Evolutionary conservation across 108 stramenopile species (phyloP), one percentile per base, ranked within the genome.

Genomic region (Mediolabrus comicus): DNA sequence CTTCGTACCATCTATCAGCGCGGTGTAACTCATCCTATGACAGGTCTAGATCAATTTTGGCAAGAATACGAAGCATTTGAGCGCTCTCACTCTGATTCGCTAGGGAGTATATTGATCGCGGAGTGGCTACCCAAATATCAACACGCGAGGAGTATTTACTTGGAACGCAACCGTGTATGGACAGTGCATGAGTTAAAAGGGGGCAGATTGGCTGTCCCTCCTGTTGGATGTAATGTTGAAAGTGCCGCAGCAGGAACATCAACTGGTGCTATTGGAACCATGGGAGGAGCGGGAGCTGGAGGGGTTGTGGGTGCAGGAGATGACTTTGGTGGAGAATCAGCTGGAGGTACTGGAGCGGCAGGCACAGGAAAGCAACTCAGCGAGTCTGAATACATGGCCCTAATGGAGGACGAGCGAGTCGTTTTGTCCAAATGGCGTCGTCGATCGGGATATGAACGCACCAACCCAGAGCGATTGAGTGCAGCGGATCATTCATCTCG

Each of bases 61-160:
- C 84, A 89, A 66, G 93, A 94, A 61, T 94, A 94, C 69, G 93
- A 94, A 62, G 60, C 71, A 26, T 94, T 89, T 65, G 93, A 94
- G 72, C 67, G 84, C 24, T 54, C 72, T n/a, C 93, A 92, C 65
- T 84, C 77, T 39, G 93, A 94, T 59, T 69, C 78, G 1, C 59
- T 94, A 65, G 93, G 87, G n/a, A 73, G 65, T 41, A 89, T 91
- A 24, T 71, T 94, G 65, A 65, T 87, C 49, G 83, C 74, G 0
- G 93, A 94, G 52, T 86, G 71, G 62, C 66, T 75, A 27, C 93
- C 93, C 17, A 90, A 88, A 59, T 91, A 92, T 72, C 90, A 91
- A 57, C 93, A 94, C 71, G 93, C 90, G n/a, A 72, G 90, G 58
- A 87, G 79, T 38, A 81, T 94, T 28, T 94, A 91, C 65, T 72